These are phyloP conservation scores for Solanum sejunctum DNA, from an alignment of 257 asterid species.

Conservation along the genomic window DNA sequence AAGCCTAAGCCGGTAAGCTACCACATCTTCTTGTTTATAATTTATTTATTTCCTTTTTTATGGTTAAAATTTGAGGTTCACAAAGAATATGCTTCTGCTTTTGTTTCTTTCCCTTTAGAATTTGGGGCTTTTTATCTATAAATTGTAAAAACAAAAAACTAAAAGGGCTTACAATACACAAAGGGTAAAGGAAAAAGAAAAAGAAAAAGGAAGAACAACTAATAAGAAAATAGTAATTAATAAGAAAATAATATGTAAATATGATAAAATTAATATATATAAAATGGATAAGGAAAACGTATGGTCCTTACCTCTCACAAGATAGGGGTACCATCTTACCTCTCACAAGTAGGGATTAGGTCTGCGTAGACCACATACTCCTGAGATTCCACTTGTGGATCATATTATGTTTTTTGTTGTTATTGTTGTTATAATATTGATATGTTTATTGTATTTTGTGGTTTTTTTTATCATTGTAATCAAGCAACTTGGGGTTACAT, in stretches of 20 bases:
- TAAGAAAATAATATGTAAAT: too few species aligned
- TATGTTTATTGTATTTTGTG: not conserved
- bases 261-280: too few species aligned
- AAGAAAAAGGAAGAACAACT: too few species aligned
- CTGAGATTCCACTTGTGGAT: not conserved
- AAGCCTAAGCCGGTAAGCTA: conserved; percentile 23
- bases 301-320: too few species aligned
- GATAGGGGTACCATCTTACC: too few species aligned
- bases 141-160: not conserved
- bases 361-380: too few species aligned
- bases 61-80: not conserved
- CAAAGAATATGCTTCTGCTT: not conserved
- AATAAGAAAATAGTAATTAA: too few species aligned
- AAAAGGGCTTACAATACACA: too few species aligned
- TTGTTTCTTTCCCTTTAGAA: not conserved
- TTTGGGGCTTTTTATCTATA: not conserved
- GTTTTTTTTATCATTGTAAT: not conserved
- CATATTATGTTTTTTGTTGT: not conserved
- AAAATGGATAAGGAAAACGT: too few species aligned
- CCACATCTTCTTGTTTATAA: not conserved
- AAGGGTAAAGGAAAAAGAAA: too few species aligned
- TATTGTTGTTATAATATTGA: not conserved
- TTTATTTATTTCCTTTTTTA: not conserved
- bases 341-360: not conserved
- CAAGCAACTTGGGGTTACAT: not conserved